Evolutionary conservation across 805 yeast genomes (phyloP).

Genomic region (Sporopachydermia quercuum): DNA sequence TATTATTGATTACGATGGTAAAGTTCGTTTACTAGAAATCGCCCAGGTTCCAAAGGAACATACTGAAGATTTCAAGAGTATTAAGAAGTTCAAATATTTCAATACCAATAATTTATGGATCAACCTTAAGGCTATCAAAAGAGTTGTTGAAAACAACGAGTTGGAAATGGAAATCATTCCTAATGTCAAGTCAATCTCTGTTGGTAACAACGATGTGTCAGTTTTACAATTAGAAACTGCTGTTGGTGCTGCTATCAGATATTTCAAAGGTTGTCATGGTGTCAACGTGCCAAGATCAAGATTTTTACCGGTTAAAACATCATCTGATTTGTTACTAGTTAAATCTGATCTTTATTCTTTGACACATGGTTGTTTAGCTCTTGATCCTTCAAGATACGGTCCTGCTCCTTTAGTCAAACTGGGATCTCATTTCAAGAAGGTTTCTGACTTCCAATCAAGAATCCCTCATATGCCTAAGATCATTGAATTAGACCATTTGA

Average conservation of each 20-base stretch:
- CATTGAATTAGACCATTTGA: slow-evolving; percentile 90
- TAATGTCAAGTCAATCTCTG: slow-evolving; percentile 69
- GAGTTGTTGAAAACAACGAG: slow-evolving; percentile 70
- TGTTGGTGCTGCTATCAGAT: slow-evolving; percentile 97
- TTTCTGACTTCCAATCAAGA: slow-evolving; percentile 76
- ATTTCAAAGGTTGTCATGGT: slow-evolving; percentile 90
- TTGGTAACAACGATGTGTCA: slow-evolving; percentile 63
- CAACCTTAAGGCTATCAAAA: slow-evolving; percentile 85
- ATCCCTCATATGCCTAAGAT: slow-evolving; percentile 93
- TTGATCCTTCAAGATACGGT: slow-evolving; percentile 77
- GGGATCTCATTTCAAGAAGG: slow-evolving; percentile 95
- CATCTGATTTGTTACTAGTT: slow-evolving; percentile 85
- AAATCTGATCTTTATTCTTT: slow-evolving; percentile 87
- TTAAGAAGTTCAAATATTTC: slow-evolving; percentile 95
- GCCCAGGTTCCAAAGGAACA: slow-evolving; percentile 99
- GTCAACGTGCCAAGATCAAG: slow-evolving; percentile 97
- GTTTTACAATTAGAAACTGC: slow-evolving; percentile 97
- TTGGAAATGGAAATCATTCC: slow-evolving; percentile 92
- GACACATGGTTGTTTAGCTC: slow-evolving; percentile 78
- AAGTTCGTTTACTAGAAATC: slow-evolving; percentile 86
- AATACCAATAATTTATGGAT: slow-evolving; percentile 98
- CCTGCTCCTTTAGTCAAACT: slow-evolving; percentile 89
- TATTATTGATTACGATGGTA: slow-evolving; percentile 87
- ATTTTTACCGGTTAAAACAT: slow-evolving; percentile 95
- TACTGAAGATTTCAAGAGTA: slow-evolving; percentile 93